Conservation (phyloP, 768 basidiomycete genomes). For the Galerina marginata region DNA sequence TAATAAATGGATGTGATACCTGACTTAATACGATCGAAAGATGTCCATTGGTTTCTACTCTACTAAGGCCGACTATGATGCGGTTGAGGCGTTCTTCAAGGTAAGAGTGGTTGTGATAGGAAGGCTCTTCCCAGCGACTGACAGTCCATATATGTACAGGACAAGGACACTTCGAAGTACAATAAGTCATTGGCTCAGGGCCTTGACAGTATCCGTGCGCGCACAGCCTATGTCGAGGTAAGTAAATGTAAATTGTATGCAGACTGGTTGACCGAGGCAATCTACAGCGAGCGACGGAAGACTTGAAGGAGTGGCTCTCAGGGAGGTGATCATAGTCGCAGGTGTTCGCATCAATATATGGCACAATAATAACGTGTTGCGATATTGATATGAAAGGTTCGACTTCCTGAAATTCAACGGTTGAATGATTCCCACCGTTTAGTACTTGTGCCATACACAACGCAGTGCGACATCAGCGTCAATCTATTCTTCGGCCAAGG, state of each 20-base stretch:
- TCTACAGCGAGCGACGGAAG: slow-evolving; percentile 59
- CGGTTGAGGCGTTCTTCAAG: slow-evolving; percentile 76
- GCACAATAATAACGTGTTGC: too few relatives aligned
- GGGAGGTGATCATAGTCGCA: not conserved
- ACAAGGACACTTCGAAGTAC: slow-evolving; percentile 75
- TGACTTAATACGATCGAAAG: slow-evolving; percentile 23
- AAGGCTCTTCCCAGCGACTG: slow-evolving; percentile 19
- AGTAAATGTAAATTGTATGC: slow-evolving; percentile 9
- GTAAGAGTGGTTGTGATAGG: slow-evolving; percentile 37
- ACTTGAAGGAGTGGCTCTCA: slow-evolving; percentile 59
- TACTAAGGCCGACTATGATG: slow-evolving; percentile 68
- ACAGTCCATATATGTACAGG: slow-evolving; percentile 40
- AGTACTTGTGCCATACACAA: too few relatives aligned
- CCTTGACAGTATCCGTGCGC: slow-evolving; percentile 69
- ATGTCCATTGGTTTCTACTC: slow-evolving; percentile 53
- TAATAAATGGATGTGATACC: not conserved
- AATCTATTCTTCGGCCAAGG: too few relatives aligned
- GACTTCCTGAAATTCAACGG: too few relatives aligned
- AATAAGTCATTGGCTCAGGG: slow-evolving; percentile 66
- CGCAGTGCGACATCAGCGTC: too few relatives aligned
- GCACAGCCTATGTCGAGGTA: slow-evolving; percentile 67
- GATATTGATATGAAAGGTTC: too few relatives aligned
- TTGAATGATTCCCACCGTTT: too few relatives aligned
- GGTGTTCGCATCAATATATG: too few relatives aligned
- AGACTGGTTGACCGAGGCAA: slow-evolving; percentile 7